Base-by-base conservation (phyloP, 2,329 filamentous ascomycete genomes). In the Berkeleyomyces rouxiae region DNA sequence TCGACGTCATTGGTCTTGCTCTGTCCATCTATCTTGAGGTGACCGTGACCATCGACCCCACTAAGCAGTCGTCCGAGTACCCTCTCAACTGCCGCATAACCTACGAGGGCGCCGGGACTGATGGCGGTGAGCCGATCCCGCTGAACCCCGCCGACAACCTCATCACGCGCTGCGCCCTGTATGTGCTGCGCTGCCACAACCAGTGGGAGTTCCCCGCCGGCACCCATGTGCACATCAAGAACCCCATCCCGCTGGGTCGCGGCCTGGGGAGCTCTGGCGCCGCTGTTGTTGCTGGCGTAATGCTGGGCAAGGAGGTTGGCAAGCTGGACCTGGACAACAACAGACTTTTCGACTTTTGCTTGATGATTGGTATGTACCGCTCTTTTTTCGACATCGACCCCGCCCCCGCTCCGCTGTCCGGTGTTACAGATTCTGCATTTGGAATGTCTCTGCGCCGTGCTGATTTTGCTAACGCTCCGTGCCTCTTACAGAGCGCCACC, bases 1-100 rank as follows among this genome's bases (percentile, higher is more conserved):
- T 97, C 79, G 92, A 99, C 78, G 92, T 96, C 69, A 96, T 97
- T 72, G 90, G 93, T 68, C 85, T 99, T 66, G 92, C 92, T 7
- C 81, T 99, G 68, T 95, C 90, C 67, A 85, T 96, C 73, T 95
- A 92, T 77, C 87, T 99, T 67, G 91, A 96, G 77, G 79, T 97
- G 63, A 81, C 85, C 67, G 87, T 97, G 72, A 89, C 85, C 66
- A 79, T 95, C 70, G 82, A 87, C 73, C 78, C 82, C 64, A 74
- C 77, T 69, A 76, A 77, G 70, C 68, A 71, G 60, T 70, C 75
- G 51, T 84, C 82, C 6, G 74, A 79, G 36, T 77, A 82, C 64
- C 83, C 86, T 39, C 80, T 91, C 70, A 93, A 96, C 77, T 97
- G 93, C 79, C 81, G 81, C 63, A 82, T 99, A 73, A 91, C 89